Base-by-base conservation (phyloP, 1,284 basidiomycete species). In the Rhizopogon parksii region DNA sequence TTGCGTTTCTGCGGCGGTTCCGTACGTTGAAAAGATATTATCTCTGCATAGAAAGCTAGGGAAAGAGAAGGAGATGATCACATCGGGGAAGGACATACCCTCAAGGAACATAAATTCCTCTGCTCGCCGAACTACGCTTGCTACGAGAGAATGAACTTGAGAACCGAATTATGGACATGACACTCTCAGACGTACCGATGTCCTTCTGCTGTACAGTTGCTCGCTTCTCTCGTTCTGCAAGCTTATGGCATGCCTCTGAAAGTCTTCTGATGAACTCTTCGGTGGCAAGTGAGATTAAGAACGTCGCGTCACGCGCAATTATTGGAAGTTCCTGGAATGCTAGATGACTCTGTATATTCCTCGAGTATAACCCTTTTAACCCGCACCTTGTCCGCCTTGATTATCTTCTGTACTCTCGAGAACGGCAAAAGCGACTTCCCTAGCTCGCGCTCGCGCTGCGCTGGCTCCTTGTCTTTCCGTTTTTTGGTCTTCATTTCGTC, bases 91-190 rank as follows among this genome's bases (percentile, higher is more conserved):
- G 51, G 79, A 79, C 78, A 66, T 50, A 67, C 64, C 64, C 27
- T 87, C 82, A 11, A 90, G 74, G 60, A 90, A 90, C 45, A 83
- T 61, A 57, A 85, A 87, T 55, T 89, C 87, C 43, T 88, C 85
- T 46, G 73, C 79, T 57, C 76, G 79, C 53, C 82, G 74, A 21
- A 82, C 79, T 14, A 82, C 78, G 11, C 73, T 71, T 4, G 78
- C 87, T 88, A 46, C 49, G 48, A 17, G 11, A 36, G 48, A n/a
- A 32, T 19, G 27, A 32, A 46, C 25, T 6, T 47, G 21, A 47
- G 40, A 45, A 24, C 17, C 38, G 6, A n/a, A 37, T 45, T 37
- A 52, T 15, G 36, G 43, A 25, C 9, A 37, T 19, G 19, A 51
- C 2, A 35, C 36, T 24, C 21, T 36, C 15, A n/a, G 17, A 43